Evolutionary conservation across 1,139 yeast genomes (phyloP).

Genomic region (Sugiyamaella paludigena): DNA sequence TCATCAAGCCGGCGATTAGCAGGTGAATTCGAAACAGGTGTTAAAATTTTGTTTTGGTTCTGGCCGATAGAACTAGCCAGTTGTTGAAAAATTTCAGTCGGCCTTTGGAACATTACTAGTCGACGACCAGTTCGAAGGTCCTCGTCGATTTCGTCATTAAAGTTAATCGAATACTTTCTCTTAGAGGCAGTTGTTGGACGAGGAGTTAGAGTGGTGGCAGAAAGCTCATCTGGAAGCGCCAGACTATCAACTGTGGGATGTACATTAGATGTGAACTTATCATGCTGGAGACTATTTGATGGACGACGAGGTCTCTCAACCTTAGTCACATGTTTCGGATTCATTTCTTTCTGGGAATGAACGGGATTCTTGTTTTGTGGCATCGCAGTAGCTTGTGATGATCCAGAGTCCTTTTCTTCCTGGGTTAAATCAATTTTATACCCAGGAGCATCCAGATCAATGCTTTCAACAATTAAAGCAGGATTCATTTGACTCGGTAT

Average conservation of each 20-base stretch:
- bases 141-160: conserved; percentile 22
- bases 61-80: not conserved
- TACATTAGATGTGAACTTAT: too few species aligned
- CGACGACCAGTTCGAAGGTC: conserved; percentile 20
- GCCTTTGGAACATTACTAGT: conserved; percentile 16
- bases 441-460: conserved; percentile 13
- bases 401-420: not conserved
- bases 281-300: too few species aligned
- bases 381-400: not conserved
- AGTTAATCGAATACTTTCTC: conserved; percentile 1
- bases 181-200: not conserved
- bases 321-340: too few species aligned
- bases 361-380: not conserved
- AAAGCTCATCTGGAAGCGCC: not conserved
- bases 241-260: too few species aligned
- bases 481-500: conserved; percentile 7
- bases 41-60: not conserved
- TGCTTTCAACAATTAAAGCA: conserved; percentile 13
- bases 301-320: too few species aligned
- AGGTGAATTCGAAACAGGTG: conserved; percentile 8
- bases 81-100: conserved; percentile 1
- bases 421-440: conserved; percentile 7
- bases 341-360: too few species aligned
- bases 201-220: not conserved
- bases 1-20: conserved; percentile 6